Percentiles rank a stretch among this genome's conserved stretches.
phyloP scores from a whole-genome alignment of 179 eudicot genomes.

The Patellifolia procumbens region DNA sequence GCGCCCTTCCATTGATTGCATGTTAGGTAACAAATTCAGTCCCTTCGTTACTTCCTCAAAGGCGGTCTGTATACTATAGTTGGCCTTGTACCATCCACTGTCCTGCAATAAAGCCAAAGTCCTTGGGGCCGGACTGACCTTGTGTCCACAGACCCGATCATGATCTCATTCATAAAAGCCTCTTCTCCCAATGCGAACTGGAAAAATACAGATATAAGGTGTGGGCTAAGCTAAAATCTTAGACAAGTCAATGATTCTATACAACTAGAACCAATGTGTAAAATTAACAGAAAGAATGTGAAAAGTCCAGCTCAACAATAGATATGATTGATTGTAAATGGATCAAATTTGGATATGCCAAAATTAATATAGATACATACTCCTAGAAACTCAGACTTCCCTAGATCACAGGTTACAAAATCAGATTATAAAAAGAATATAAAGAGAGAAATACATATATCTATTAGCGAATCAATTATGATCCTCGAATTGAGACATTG shows the following conservation, averaged over 20 bases:
- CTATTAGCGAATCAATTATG: too few relatives aligned
- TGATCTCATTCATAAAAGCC: conserved; percentile 98
- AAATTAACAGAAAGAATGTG: too few relatives aligned
- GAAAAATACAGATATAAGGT: conserved; percentile 23
- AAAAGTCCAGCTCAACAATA: too few relatives aligned
- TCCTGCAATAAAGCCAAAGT: conserved; percentile 93
- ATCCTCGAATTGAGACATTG: too few relatives aligned
- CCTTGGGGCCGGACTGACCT: conserved; percentile 88
- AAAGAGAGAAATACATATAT: too few relatives aligned
- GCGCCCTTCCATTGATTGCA: conserved; percentile 98
- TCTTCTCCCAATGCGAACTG: conserved; percentile 99
- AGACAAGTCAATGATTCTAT: not conserved
- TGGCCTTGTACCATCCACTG: conserved; percentile 96
- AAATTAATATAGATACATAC: too few relatives aligned
- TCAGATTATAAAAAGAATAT: too few relatives aligned
- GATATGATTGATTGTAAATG: too few relatives aligned
- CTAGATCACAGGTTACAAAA: too few relatives aligned
- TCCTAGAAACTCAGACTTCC: too few relatives aligned
- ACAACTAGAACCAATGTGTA: too few relatives aligned
- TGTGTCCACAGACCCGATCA: conserved; percentile 98
- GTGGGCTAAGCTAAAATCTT: conserved; percentile 12
- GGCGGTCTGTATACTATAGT: conserved; percentile 91
- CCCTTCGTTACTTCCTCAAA: conserved; percentile 95
- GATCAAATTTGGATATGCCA: too few relatives aligned
- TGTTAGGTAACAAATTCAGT: conserved; percentile 76